Conservation (phyloP, 352 stramenopile species). For the Pythium coloratum region DNA sequence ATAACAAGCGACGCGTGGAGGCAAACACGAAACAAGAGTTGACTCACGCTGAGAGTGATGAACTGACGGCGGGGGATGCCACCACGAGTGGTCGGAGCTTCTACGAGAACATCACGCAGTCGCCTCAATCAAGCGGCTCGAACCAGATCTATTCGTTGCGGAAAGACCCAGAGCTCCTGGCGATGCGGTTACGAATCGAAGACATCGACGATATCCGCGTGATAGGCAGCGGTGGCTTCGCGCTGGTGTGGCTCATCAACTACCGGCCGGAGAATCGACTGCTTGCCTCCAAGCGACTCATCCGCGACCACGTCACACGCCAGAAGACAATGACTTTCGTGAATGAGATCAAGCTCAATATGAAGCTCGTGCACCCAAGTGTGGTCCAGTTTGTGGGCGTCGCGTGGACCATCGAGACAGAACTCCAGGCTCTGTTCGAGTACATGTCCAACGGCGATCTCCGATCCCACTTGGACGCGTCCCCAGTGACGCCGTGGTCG, state of each 20-base stretch:
- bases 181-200: slow-evolving; percentile 38
- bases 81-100: not conserved
- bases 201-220: slow-evolving; percentile 47
- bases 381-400: slow-evolving; percentile 57
- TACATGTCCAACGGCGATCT: slow-evolving; percentile 65
- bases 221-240: slow-evolving; percentile 43
- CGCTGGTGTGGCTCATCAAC: slow-evolving; percentile 48
- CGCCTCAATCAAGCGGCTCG: not conserved
- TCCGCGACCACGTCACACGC: slow-evolving; percentile 37
- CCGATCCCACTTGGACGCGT: slow-evolving; percentile 31
- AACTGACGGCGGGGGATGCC: not conserved
- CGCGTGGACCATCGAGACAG: slow-evolving; percentile 49
- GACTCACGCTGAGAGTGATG: not conserved
- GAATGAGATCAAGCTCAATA: slow-evolving; percentile 54
- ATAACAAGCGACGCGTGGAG: not conserved
- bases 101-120: not conserved
- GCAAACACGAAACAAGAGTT: not conserved
- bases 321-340: slow-evolving; percentile 52
- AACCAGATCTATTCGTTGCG: slow-evolving; percentile 28
- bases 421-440: slow-evolving; percentile 62
- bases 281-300: slow-evolving; percentile 51
- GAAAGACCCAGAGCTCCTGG: slow-evolving; percentile 48
- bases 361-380: slow-evolving; percentile 48
- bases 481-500: slow-evolving; percentile 34
- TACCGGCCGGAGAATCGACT: slow-evolving; percentile 37